Percentiles rank a stretch among this genome's conserved stretches.
Evolutionary conservation across 805 yeast species (phyloP).

Genomic region (Lachancea quebecensis): DNA sequence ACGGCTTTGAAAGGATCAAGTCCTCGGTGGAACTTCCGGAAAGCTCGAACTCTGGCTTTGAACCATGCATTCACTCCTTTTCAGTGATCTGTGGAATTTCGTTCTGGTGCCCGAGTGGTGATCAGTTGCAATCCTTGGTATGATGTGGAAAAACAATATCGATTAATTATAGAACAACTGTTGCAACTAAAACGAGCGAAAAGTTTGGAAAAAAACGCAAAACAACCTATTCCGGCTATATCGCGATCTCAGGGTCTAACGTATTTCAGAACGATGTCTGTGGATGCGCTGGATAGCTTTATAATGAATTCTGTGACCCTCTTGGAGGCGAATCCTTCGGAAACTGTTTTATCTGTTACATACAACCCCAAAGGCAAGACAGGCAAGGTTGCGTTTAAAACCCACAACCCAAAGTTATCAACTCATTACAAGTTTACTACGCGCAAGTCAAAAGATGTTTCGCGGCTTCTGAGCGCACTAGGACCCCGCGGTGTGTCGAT

Average conservation of each 20-base stretch:
- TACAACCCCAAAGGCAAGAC: conserved; percentile 27
- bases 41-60: conserved; percentile 4
- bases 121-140: too few species aligned
- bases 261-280: conserved; percentile 1
- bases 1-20: conserved; percentile 1
- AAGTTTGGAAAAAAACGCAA: not conserved
- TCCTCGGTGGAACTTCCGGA: conserved; percentile 5
- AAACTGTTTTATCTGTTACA: conserved; percentile 26
- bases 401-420: conserved; percentile 60
- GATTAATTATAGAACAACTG: too few species aligned
- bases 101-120: too few species aligned
- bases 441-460: conserved; percentile 61
- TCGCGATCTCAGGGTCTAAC: not conserved
- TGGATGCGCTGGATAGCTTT: conserved; percentile 35
- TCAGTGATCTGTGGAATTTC: too few species aligned
- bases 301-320: conserved; percentile 38
- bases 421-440: conserved; percentile 53
- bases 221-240: not conserved
- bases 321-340: conserved; percentile 38
- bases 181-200: too few species aligned
- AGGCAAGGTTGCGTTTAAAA: conserved; percentile 40
- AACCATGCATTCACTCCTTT: not conserved
- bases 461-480: conserved; percentile 61
- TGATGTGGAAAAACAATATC: too few species aligned
- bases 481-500: conserved; percentile 58